phyloP scores from a whole-genome alignment of 164 flowering plant genomes.

The Amborella trichopoda region DNA sequence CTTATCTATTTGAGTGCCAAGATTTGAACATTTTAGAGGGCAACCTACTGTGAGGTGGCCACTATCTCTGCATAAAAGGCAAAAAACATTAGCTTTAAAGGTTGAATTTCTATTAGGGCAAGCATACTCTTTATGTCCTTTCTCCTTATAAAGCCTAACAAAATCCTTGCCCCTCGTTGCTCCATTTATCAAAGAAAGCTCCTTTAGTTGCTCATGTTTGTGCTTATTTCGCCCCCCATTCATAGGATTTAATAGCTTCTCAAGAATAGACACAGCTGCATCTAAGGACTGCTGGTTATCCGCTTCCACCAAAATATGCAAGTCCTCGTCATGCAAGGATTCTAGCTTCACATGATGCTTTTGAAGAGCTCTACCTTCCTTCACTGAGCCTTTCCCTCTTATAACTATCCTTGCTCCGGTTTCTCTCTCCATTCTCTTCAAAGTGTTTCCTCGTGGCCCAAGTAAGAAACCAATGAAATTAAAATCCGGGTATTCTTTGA shows the following conservation, averaged over 20 bases:
- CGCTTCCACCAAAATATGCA: constrained; percentile 39
- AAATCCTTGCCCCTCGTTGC: not conserved
- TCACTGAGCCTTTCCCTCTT: constrained; percentile 26
- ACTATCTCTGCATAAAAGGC: constrained; percentile 12
- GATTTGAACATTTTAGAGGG: constrained; percentile 5
- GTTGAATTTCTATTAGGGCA: constrained; percentile 13
- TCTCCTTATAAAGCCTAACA: constrained; percentile 15
- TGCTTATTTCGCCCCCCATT: constrained; percentile 16
- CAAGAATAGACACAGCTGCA: constrained; percentile 29
- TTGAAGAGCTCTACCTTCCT: not conserved
- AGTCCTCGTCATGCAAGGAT: constrained; percentile 22
- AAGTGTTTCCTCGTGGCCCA: constrained; percentile 34
- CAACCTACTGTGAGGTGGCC: constrained; percentile 11
- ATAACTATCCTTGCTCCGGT: constrained; percentile 32
- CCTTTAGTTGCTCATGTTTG: constrained; percentile 21
- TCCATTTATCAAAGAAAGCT: constrained; percentile 21
- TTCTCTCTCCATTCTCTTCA: constrained; percentile 34
- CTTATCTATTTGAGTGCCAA: not conserved
- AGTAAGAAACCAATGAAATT: constrained; percentile 38
- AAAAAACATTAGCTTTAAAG: constrained; percentile 1
- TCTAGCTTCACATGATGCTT: constrained; percentile 6
- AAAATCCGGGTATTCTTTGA: constrained; percentile 31
- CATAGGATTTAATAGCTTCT: constrained; percentile 30
- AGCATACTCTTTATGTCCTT: constrained; percentile 16
- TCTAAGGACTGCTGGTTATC: constrained; percentile 26